Base-by-base conservation (phyloP, 768 basidiomycete species). In the Strobilomyces dryophilus region DNA sequence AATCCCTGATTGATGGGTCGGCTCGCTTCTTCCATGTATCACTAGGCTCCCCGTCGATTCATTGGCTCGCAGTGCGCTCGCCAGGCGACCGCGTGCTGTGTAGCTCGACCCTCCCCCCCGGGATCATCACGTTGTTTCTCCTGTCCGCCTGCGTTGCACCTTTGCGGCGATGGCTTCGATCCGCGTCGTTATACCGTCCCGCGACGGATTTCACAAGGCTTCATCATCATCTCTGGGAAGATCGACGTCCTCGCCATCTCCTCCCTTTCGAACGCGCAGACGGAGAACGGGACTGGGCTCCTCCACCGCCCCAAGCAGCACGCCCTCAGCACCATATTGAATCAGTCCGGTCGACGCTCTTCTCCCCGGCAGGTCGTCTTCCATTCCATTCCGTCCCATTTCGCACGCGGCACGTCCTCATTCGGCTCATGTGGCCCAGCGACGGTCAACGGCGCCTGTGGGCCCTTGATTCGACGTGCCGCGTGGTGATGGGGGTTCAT, bases 321-420 rank as follows among this genome's bases (percentile, higher is more conserved):
- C 45, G 45, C 45, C 14, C 40, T 20, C 39, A 51, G 48, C 45
- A 50, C 39, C 47, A 50, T 12, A n/a, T n/a, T n/a, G n/a, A n/a
- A n/a, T 26, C 14, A 17, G 53, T 7, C 9, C 36, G 27, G 12
- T 10, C 6, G 29, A 11, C 54, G 24, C 47, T 40, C 24, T 17
- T 45, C 32, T 31, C 46, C 54, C 26, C 24, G 2, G 24, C 24
- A 4, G 24, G 21, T 45, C 17, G 35, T 11, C 45, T 58, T 58
- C 56, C 42, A 47, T 58, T 57, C 56, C 56, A 45, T 29, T 46
- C 49, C 56, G 52, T 29, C 52, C 43, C 56, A 52, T 57, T 40
- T 47, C 50, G 31, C 32, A 41, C 34, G 46, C 27, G 29, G 29
- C 39, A n/a, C 5, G 27, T 12, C 37, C 56, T 47, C 29, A 27